Base-by-base conservation (phyloP, 371 early-diverging fungal genomes). In the Mortierella sp. region DNA sequence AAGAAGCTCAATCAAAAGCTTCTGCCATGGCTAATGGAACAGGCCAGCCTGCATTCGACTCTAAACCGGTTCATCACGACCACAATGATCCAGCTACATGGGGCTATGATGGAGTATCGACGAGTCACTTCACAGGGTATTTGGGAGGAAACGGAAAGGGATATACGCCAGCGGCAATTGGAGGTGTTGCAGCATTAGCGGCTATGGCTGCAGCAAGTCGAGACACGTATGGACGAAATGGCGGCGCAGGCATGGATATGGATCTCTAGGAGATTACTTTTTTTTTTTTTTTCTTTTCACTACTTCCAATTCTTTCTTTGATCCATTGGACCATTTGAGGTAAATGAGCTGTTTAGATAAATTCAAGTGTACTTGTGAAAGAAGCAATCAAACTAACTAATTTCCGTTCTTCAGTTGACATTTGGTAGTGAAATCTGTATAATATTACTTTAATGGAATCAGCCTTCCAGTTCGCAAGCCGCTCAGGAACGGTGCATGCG, bases 61-160 rank as follows among this genome's bases (percentile, higher is more conserved):
- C 31, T 12, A 31, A 54, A 43, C 47, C 60, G 0, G 64, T 74
- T 13, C 72, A 68, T 56, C 78, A 78, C 42, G 79, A 79, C 57
- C 70, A 73, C 34, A 79, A 79, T 23, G 79, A 79, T 26, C 79
- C 79, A 2, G 74, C 79, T 19, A 73, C 79, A 1, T 79, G 79
- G 79, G 70, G 70, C 3, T 56, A 42, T 26, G 55, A 63, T 28
- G 29, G 12, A 5, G 51, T 40, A 4, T 53, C 72, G 2, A 29
- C 54, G 9, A 66, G 64, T 22, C 78, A 68, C 5, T 71, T 76
- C 47, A 45, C 60, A 1, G 73, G 73, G 17, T 78, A 69, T 45
- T 57, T 78, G 63, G 79, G 70, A 2, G 79, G 79, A 3, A 35
- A 73, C 23, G 73, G 70, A 3, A 57, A 56, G n/a, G 80, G 80